These are phyloP conservation scores for Blastomyces gilchristii DNA, from an alignment of 2,329 filamentous ascomycete species.

Conservation along the genomic window DNA sequence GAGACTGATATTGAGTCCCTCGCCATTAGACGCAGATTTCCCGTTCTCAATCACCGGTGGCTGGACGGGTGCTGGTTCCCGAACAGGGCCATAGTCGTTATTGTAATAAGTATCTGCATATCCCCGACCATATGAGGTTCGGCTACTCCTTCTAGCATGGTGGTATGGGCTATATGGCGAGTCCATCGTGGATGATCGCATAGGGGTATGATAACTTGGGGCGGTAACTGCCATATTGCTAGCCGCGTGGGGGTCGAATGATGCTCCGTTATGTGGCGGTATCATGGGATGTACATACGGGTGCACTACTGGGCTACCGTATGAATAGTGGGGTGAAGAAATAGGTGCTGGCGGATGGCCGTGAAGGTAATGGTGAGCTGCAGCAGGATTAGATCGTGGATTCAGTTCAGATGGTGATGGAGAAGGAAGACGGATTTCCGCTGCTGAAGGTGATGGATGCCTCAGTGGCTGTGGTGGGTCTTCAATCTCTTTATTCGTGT, in stretches of 20 bases:
- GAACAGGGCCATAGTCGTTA: conserved; percentile 23
- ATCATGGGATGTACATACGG: conserved; percentile 30
- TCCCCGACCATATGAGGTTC: conserved; percentile 22
- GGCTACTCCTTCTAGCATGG: conserved; percentile 13
- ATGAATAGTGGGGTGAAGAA: conserved; percentile 16
- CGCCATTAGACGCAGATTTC: conserved; percentile 23
- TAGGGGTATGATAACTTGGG: conserved; percentile 18
- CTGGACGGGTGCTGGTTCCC: conserved; percentile 21
- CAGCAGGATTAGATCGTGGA: conserved; percentile 12
- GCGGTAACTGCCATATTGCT: conserved; percentile 14
- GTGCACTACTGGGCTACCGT: conserved; percentile 27
- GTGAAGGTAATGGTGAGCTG: conserved; percentile 15
- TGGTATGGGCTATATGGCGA: conserved; percentile 27
- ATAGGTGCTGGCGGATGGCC: conserved; percentile 17
- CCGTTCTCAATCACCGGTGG: conserved; percentile 22
- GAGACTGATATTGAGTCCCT: conserved; percentile 27
- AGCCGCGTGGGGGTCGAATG: conserved; percentile 23
- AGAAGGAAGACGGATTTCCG: conserved; percentile 7
- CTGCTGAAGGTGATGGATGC: conserved; percentile 8
- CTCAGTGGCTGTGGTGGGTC: conserved; percentile 10
- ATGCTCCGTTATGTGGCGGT: conserved; percentile 19
- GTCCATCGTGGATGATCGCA: conserved; percentile 30
- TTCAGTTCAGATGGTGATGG: conserved; percentile 13
- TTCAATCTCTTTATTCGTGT: conserved; percentile 8
- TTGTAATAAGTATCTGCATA: conserved; percentile 25